These are phyloP conservation scores for Pochonia chlamydosporia DNA, from an alignment of 2,329 filamentous ascomycete genomes.

Conservation along the genomic window DNA sequence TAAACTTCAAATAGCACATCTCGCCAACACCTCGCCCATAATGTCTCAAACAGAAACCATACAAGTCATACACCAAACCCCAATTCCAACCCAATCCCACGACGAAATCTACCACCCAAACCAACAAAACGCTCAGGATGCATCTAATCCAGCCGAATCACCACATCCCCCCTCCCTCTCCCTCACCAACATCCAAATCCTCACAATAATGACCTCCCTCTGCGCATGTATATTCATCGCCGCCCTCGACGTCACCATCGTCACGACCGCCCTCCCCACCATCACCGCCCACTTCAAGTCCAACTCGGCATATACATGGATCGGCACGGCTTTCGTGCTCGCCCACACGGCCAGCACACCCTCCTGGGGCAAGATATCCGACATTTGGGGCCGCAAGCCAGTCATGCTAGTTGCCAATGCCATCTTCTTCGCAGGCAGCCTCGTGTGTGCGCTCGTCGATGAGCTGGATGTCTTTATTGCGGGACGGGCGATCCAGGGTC, in stretches of 20 bases:
- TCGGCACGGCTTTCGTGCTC: slow-evolving; percentile 67
- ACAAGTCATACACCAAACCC: too few species aligned
- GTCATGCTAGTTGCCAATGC: slow-evolving; percentile 40
- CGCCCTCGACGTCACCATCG: not conserved
- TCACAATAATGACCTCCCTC: not conserved
- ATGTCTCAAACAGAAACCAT: too few species aligned
- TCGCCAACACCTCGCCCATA: too few species aligned
- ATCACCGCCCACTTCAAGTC: slow-evolving; percentile 46
- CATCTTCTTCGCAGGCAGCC: slow-evolving; percentile 46
- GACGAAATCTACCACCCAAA: too few species aligned
- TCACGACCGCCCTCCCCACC: slow-evolving; percentile 53
- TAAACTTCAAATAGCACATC: too few species aligned
- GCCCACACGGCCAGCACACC: slow-evolving; percentile 61
- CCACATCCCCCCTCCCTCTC: too few species aligned
- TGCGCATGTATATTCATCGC: slow-evolving; percentile 18
- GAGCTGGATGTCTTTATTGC: slow-evolving; percentile 34
- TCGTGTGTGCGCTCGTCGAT: slow-evolving; percentile 41
- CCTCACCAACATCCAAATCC: too few species aligned
- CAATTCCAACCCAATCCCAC: too few species aligned
- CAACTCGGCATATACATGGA: slow-evolving; percentile 70
- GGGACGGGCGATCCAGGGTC: slow-evolving; percentile 42
- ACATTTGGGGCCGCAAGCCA: slow-evolving; percentile 53
- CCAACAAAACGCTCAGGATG: too few species aligned
- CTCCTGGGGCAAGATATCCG: slow-evolving; percentile 61
- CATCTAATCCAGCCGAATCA: too few species aligned